Percentiles rank a stretch among this genome's conserved stretches.
phyloP scores from a whole-genome alignment of 2,329 filamentous ascomycete genomes.

The Bisporella sp. region DNA sequence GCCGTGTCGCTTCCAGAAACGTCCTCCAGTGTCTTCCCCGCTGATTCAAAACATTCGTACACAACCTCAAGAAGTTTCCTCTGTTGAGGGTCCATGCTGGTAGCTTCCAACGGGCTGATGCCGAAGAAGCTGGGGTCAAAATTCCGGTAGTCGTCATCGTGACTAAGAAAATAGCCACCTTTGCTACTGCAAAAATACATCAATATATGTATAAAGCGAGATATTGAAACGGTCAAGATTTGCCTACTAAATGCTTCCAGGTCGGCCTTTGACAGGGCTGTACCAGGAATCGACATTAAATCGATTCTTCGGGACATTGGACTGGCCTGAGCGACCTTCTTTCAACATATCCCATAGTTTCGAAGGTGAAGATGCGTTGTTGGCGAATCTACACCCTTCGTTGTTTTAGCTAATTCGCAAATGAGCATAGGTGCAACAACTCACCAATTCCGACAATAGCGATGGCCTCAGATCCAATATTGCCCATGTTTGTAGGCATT shows the following conservation, averaged over 20 bases:
- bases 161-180: conserved; percentile 1
- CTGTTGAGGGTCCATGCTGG: conserved; percentile 39
- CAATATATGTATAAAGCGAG: too few species aligned
- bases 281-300: conserved; percentile 23
- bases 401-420: neutral
- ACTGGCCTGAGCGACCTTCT: neutral
- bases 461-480: neutral
- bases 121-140: conserved; percentile 14
- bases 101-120: conserved; percentile 11
- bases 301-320: conserved; percentile 25
- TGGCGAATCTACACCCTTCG: neutral
- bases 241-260: neutral
- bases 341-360: neutral
- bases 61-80: conserved; percentile 39
- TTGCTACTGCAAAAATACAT: neutral
- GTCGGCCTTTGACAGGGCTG: conserved; percentile 36
- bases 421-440: neutral
- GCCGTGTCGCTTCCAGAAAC: neutral
- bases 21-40: neutral
- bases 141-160: conserved; percentile 3
- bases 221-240: neutral
- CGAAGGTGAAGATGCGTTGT: neutral
- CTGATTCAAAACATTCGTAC: conserved; percentile 25
- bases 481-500: too few species aligned
- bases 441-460: neutral